Base-by-base conservation (phyloP, 768 basidiomycete genomes). In the Amanita thiersii region DNA sequence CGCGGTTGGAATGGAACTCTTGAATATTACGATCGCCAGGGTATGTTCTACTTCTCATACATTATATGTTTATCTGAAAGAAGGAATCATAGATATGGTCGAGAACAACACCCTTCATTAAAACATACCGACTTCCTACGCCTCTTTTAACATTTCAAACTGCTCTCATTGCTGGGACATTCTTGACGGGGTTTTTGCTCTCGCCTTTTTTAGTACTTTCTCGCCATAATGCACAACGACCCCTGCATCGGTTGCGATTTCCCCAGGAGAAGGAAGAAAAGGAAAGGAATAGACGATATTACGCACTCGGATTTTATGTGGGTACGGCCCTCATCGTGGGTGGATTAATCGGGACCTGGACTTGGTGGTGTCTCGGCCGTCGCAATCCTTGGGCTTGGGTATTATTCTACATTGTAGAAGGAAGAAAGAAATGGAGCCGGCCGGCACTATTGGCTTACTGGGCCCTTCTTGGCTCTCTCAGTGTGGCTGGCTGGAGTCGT, bases 401-500 rank as follows among this genome's bases (percentile, higher is more conserved):
- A 4, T 57, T 91, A 5, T 75, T 80, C 47, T 92, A 81, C 73
- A 53, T 92, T 26, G 59, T 91, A 3, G 77, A 86, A 49, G 90
- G 90, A 3, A 67, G 67, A 51, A 77, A 71, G 43, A 70, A 76
- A 50, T 92, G 90, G 89, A 84, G 78, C 12, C 70, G 96, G 10
- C 76, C 81, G 1, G 75, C 73, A 5, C 65, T 99, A 32, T 62
- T 96, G 37, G 72, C 66, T 3, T 98, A 96, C 57, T 99, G 96
- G 96, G 84, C 69, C 5, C 61, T 75, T 3, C 60, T 94, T 20
- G 86, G 83, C 4, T 73, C 70, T 48, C 69, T 94, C 43, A 93
- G 90, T 44, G 87, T 98, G 17, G 92, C 85, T 5, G 93, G 89
- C 0, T 98, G 96, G 96, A 91, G 80, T 58, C 72, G 92, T 37